Base-by-base conservation (phyloP, 2,329 filamentous ascomycete species). In the Exophiala xenobiotica region DNA sequence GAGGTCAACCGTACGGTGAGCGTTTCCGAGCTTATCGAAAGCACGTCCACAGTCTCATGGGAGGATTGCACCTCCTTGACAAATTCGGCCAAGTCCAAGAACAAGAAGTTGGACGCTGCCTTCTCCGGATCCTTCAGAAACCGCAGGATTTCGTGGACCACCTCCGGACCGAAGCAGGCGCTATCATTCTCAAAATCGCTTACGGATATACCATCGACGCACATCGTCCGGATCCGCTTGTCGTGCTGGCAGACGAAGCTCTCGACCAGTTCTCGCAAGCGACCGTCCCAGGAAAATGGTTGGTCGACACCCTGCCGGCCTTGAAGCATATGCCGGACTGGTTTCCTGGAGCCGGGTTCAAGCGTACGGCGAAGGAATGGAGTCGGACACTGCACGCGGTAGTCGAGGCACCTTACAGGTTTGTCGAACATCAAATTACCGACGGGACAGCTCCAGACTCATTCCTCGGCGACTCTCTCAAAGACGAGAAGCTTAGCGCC, bases 121-220 rank as follows among this genome's bases (percentile, higher is more conserved):
- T 79, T 8, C 62, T 74, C 20, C 70, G 71, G 7, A 55, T 75
- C 0, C 60, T 75, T 14, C 60, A 73, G 0, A 63, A 69, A 0
- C 75, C 73, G 0, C 58, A 69, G 2, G 56, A 66, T 0, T 53
- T 77, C 11, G 29, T 69, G 0, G 51, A 70, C 3, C 74, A 79
- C 40, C 67, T 79, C 6, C 26, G 19, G 19, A 74, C 68, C n/a
- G 63, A 69, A 35, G 67, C 70, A 0, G 72, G 69, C 0, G 67
- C 67, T 0, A 57, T 74, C 9, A 73, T 76, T 20, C 54, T 76
- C n/a, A 71, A 73, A 33, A 68, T 73, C n/a, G 61, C 65, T 3
- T 76, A 76, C 57, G 74, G 74, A 4, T 79, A 79, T 53, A 75
- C 64, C 0, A 64, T 70, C 18, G 70, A 73, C 26, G 58, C 67